Percentiles rank a stretch among this genome's conserved stretches.
Evolutionary conservation across 108 stramenopile species (phyloP).

Genomic region (Nitzschia putrida): DNA sequence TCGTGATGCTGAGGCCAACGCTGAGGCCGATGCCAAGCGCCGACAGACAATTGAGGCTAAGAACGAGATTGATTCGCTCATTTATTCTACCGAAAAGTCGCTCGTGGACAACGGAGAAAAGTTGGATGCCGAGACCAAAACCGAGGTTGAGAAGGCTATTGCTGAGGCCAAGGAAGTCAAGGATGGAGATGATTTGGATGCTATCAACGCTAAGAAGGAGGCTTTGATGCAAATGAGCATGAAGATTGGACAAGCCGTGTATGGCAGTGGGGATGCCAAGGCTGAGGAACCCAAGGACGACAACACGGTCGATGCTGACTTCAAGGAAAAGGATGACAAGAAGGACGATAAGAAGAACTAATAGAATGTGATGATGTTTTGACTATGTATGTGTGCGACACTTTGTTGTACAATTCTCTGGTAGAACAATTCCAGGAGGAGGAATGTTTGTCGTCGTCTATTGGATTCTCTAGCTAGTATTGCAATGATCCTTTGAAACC

Average conservation of each 20-base stretch:
- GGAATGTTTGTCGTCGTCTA: too few relatives aligned
- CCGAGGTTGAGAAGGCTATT: constrained; percentile 89
- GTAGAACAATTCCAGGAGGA: too few relatives aligned
- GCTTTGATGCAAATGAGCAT: constrained; percentile 90
- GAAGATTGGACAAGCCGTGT: constrained; percentile 99
- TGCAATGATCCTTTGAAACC: too few relatives aligned
- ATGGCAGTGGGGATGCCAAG: constrained; percentile 53
- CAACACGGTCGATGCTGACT: constrained; percentile 80
- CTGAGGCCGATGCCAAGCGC: constrained; percentile 91
- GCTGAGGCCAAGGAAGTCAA: constrained; percentile 91
- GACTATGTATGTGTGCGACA: too few relatives aligned
- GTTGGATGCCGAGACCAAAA: constrained; percentile 91
- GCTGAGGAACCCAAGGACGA: constrained; percentile 80
- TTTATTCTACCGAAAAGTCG: constrained; percentile 88
- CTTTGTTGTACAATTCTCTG: too few relatives aligned
- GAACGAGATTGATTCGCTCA: constrained; percentile 95
- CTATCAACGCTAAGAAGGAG: constrained; percentile 88
- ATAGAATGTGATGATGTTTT: too few relatives aligned
- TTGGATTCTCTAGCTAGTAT: too few relatives aligned
- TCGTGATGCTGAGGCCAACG: constrained; percentile 97
- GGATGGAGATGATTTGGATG: constrained; percentile 88
- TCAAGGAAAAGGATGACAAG: constrained; percentile 26
- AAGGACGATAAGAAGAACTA: too few relatives aligned
- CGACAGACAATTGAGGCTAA: constrained; percentile 93
- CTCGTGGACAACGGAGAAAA: constrained; percentile 92